These are phyloP conservation scores for Limnanthes douglasii DNA, from an alignment of 345 rosid genomes.

Conservation along the genomic window DNA sequence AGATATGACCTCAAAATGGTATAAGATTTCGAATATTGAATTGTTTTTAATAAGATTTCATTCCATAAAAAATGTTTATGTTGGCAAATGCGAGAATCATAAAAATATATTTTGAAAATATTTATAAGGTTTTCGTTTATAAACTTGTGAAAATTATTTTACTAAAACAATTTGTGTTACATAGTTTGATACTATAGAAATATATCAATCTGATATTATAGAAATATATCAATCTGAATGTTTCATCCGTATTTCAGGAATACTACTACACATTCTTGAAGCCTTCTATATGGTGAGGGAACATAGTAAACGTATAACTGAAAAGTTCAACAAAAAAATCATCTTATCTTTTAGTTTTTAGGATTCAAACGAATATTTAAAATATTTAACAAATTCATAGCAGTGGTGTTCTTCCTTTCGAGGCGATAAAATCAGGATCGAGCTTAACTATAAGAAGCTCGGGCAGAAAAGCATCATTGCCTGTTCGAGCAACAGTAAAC, in stretches of 20 bases:
- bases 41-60: slow-evolving; percentile 44
- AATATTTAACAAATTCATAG: slow-evolving; percentile 14
- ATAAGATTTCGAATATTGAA: slow-evolving; percentile 44
- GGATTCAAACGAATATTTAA: neutral
- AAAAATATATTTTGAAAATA: neutral
- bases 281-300: slow-evolving; percentile 75
- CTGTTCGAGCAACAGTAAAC: slow-evolving; percentile 30
- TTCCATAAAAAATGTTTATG: slow-evolving; percentile 74
- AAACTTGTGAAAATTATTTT: too few relatives aligned
- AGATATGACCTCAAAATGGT: slow-evolving; percentile 39
- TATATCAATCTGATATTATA: neutral
- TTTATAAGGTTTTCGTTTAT: neutral
- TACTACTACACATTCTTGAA: slow-evolving; percentile 62
- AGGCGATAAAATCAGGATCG: slow-evolving; percentile 56
- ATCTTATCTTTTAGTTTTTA: too few relatives aligned
- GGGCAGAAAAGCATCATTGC: slow-evolving; percentile 71
- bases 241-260: slow-evolving; percentile 70
- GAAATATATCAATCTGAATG: slow-evolving; percentile 36
- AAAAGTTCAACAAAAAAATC: too few relatives aligned
- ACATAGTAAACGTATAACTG: too few relatives aligned
- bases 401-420: slow-evolving; percentile 65
- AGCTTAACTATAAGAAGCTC: slow-evolving; percentile 66
- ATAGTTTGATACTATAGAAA: too few relatives aligned
- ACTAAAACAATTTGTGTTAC: too few relatives aligned
- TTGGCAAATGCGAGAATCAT: slow-evolving; percentile 25